These are phyloP conservation scores for Blastobotrys illinoisensis DNA, from an alignment of 1,139 yeast species.

Conservation along the genomic window DNA sequence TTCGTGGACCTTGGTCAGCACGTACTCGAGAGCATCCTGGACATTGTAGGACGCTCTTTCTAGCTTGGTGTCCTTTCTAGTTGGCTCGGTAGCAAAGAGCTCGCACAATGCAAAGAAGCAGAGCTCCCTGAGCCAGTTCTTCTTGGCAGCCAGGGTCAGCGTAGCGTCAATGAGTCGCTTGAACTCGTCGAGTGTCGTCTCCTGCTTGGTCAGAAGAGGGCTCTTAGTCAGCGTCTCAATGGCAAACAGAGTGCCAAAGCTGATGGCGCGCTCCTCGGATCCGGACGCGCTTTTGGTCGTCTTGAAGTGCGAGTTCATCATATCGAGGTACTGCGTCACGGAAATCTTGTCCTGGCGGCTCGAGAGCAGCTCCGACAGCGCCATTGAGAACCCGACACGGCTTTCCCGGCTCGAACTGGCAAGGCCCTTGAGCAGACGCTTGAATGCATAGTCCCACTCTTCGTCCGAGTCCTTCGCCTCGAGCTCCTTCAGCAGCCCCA, in stretches of 20 bases:
- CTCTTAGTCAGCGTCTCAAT: slow-evolving; percentile 66
- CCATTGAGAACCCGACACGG: slow-evolving; percentile 82
- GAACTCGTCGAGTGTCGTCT: slow-evolving; percentile 29
- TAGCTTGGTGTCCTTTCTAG: slow-evolving; percentile 18
- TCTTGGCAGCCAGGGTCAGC: slow-evolving; percentile 54
- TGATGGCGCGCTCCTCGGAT: slow-evolving; percentile 70
- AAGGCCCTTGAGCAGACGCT: slow-evolving; percentile 73
- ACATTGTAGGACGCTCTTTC: slow-evolving; percentile 19
- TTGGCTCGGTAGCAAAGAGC: slow-evolving; percentile 37
- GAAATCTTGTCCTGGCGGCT: slow-evolving; percentile 38
- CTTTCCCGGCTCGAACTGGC: slow-evolving; percentile 80
- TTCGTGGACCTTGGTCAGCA: slow-evolving; percentile 45
- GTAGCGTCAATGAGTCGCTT: slow-evolving; percentile 41
- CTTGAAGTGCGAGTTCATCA: slow-evolving; percentile 41
- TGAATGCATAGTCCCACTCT: slow-evolving; percentile 81
- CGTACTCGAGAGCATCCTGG: slow-evolving; percentile 30
- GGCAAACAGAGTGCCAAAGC: slow-evolving; percentile 85
- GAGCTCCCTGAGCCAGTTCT: slow-evolving; percentile 86
- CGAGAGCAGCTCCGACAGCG: slow-evolving; percentile 65
- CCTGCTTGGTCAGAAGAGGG: slow-evolving; percentile 40
- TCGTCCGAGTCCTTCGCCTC: slow-evolving; percentile 39
- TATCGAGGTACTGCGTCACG: slow-evolving; percentile 42
- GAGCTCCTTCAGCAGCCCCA: slow-evolving; percentile 54
- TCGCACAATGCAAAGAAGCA: slow-evolving; percentile 65
- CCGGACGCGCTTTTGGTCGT: slow-evolving; percentile 54